A percentile compares a stretch with the other conserved stretches of the same genome.
Evolutionary conservation across 345 rosid species (phyloP).

Genomic region (Hypericum perforatum): DNA sequence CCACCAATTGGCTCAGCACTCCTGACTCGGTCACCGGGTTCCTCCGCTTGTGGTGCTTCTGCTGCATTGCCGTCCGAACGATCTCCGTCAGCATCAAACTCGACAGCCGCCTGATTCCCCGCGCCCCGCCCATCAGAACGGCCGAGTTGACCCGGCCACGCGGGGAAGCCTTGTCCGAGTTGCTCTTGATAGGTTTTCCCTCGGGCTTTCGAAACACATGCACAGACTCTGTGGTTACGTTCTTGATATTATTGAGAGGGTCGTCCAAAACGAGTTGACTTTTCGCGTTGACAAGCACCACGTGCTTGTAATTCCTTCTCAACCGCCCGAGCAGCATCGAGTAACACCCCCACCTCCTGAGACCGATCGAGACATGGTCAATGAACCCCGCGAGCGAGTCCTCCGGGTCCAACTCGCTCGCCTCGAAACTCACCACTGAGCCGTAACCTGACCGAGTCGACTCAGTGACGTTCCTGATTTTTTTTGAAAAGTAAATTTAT

Average conservation of each 20-base stretch:
- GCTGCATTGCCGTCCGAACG: conserved; percentile 50
- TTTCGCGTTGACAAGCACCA: conserved; percentile 51
- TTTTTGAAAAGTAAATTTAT: too few species aligned
- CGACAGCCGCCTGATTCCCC: conserved; percentile 59
- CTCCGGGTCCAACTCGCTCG: conserved; percentile 78
- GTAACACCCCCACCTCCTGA: conserved; percentile 83
- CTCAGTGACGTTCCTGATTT: conserved; percentile 13
- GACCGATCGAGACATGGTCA: conserved; percentile 52
- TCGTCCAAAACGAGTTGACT: conserved; percentile 45
- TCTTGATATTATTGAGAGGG: conserved; percentile 58
- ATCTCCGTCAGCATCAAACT: conserved; percentile 59
- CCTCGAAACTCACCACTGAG: conserved; percentile 70
- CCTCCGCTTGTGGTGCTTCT: conserved; percentile 36
- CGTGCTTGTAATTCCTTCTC: conserved; percentile 64
- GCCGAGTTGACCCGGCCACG: conserved; percentile 32
- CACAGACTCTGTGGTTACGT: conserved; percentile 55
- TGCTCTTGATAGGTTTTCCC: conserved; percentile 23
- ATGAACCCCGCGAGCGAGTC: conserved; percentile 74
- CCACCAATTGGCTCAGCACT: conserved; percentile 56
- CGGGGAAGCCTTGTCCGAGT: conserved; percentile 28
- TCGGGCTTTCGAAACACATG: conserved; percentile 26
- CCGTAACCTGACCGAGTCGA: conserved; percentile 55
- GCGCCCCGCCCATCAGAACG: conserved; percentile 61
- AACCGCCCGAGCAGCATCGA: conserved; percentile 85
- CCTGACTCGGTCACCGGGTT: conserved; percentile 38